Evolutionary conservation across 768 basidiomycete species (phyloP).

Genomic region (Mycena kentingensis): DNA sequence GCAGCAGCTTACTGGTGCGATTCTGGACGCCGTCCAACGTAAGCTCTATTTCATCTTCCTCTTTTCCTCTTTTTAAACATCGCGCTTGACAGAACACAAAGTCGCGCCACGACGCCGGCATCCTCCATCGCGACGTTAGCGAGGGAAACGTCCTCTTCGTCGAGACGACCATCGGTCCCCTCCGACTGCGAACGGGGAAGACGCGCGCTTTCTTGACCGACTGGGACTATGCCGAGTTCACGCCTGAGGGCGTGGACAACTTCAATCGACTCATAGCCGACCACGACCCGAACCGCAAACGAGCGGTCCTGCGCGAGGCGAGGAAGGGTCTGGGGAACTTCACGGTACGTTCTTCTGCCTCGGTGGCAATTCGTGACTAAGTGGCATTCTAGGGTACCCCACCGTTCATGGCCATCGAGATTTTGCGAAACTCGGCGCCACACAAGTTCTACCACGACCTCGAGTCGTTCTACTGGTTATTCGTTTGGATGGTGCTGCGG

Average conservation of each 20-base stretch:
- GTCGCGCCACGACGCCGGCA: not conserved
- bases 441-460: not conserved
- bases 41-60: not conserved
- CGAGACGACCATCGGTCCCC: not conserved
- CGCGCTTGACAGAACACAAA: not conserved
- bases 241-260: not conserved
- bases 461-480: not conserved
- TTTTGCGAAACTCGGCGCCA: not conserved
- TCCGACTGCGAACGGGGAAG: no score
- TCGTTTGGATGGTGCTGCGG: not conserved
- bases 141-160: not conserved
- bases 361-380: not conserved
- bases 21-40: constrained; percentile 1
- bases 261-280: not conserved
- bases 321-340: not conserved
- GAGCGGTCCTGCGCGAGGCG: not conserved
- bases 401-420: not conserved
- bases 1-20: not conserved
- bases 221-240: constrained; percentile 1
- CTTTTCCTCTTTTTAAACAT: not conserved
- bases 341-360: not conserved
- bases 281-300: not conserved
- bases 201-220: not conserved
- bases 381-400: not conserved
- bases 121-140: not conserved